Conservation (phyloP, 208 protist species). For the Crithidia sp. region DNA sequence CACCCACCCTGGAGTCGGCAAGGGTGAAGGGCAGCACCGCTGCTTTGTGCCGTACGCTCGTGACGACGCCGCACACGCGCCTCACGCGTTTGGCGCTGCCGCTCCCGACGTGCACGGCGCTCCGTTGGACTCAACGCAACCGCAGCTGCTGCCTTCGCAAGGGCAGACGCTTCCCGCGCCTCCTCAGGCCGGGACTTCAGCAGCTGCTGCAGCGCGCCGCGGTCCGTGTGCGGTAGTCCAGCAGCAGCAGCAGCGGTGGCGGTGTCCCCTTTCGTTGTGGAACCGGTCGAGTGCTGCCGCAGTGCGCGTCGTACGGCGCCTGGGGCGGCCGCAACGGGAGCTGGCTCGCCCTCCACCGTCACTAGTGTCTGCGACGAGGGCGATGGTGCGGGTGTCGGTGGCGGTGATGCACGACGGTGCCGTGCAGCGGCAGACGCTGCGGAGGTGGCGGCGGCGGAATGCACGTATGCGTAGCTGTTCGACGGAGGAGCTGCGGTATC, state of each 20-base stretch:
- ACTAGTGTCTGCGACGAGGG: not conserved
- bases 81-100: constrained; percentile 23
- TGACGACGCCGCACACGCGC: constrained; percentile 30
- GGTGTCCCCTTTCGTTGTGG: not conserved
- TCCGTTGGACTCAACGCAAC: constrained; percentile 14
- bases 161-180: no score
- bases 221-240: no score
- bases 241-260: not conserved
- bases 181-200: no score
- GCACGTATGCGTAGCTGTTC: constrained; percentile 25
- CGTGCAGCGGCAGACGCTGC: no score
- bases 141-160: not conserved
- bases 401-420: no score
- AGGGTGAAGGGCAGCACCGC: constrained; percentile 39
- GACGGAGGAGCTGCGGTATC: not conserved
- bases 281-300: not conserved
- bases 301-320: constrained; percentile 23
- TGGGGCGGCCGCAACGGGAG: constrained; percentile 11
- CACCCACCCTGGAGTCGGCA: constrained; percentile 60
- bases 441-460: not conserved
- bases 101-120: constrained; percentile 15
- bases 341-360: constrained; percentile 18
- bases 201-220: no score
- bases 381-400: no score
- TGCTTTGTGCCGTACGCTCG: constrained; percentile 16